Conservation (phyloP, 164 flowering plant species). For the Aristolochia californica region DNA sequence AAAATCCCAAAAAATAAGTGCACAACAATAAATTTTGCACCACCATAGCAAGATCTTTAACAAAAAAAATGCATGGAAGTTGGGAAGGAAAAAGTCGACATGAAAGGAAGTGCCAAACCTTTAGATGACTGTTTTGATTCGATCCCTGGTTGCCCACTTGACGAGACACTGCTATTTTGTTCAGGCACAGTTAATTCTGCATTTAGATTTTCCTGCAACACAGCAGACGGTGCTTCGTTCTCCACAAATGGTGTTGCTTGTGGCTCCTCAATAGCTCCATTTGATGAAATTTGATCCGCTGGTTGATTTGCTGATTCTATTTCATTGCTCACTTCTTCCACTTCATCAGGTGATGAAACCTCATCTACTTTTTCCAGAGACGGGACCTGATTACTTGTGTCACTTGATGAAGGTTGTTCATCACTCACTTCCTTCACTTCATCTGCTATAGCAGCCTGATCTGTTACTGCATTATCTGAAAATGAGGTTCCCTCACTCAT, state of each 20-base stretch:
- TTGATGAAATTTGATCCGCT: conserved; percentile 16
- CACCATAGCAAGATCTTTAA: not conserved
- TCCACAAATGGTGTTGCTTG: conserved; percentile 6
- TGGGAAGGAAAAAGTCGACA: not conserved
- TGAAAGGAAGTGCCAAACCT: conserved; percentile 32
- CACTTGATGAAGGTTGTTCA: not conserved
- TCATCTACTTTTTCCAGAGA: conserved; percentile 11
- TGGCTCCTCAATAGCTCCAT: conserved; percentile 11
- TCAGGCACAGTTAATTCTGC: conserved; percentile 12
- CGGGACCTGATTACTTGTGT: conserved; percentile 3
- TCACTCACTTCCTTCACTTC: conserved; percentile 3
- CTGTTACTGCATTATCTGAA: not conserved
- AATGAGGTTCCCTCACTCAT: not conserved
- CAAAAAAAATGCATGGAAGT: not conserved
- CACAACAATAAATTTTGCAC: not conserved
- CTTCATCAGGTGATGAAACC: conserved; percentile 16
- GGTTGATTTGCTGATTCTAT: conserved; percentile 13
- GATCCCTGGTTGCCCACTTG: conserved; percentile 18
- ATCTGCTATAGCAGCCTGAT: conserved; percentile 11
- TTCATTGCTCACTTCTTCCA: conserved; percentile 11
- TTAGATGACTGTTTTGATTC: conserved; percentile 23
- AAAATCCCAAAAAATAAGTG: not conserved
- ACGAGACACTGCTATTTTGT: conserved; percentile 22
- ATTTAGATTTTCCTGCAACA: conserved; percentile 13
- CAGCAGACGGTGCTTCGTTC: conserved; percentile 10